phyloP scores from a whole-genome alignment of 2,329 filamentous ascomycete species.

The Graphiopsis chlorocephala region DNA sequence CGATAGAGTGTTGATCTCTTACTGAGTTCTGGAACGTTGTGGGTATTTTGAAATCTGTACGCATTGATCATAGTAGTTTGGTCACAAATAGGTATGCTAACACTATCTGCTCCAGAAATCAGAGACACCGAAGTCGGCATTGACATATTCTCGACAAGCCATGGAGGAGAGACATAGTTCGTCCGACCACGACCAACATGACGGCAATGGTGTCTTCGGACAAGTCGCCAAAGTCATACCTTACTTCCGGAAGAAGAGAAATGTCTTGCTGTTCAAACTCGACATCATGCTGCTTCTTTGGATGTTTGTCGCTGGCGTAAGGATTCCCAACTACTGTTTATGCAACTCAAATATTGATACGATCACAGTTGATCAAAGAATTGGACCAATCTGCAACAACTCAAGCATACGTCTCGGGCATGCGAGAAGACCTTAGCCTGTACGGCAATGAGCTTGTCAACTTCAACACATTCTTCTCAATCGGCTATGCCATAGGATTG shows the following conservation, averaged over 20 bases:
- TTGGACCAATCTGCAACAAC: constrained; percentile 38
- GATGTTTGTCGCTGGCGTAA: constrained; percentile 8
- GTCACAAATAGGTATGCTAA: neutral
- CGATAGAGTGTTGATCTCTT: neutral
- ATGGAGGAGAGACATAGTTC: neutral
- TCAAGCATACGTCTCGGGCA: constrained; percentile 39
- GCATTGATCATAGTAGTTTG: neutral
- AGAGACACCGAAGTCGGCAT: neutral
- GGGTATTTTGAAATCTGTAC: neutral
- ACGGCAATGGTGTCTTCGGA: neutral
- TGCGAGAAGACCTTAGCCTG: constrained; percentile 1
- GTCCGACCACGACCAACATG: neutral
- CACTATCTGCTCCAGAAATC: neutral
- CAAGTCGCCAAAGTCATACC: neutral
- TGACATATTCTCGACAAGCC: neutral
- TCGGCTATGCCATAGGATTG: constrained; percentile 20
- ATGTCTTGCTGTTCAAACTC: constrained; percentile 7
- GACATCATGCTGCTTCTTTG: constrained; percentile 5
- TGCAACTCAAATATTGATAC: neutral
- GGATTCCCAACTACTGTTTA: neutral
- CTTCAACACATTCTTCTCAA: constrained; percentile 19
- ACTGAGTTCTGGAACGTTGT: neutral
- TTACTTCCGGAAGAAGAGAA: neutral
- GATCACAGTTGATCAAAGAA: constrained; percentile 47
- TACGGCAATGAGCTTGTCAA: constrained; percentile 17